These are phyloP conservation scores for Rhizophagus clarus DNA, from an alignment of 192 early-diverging fungal species.

Conservation along the genomic window DNA sequence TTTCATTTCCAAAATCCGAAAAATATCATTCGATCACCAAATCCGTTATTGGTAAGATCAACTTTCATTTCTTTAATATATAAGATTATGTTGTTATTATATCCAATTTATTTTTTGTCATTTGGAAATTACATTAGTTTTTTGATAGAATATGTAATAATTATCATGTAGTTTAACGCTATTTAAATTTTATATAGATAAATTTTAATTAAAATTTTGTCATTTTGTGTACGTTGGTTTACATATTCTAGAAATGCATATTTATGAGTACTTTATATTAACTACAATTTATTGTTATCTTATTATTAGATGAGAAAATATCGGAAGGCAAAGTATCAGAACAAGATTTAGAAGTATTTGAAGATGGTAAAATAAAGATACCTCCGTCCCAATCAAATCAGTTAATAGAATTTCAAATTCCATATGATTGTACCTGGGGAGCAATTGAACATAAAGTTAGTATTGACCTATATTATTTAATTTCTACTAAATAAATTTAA, in stretches of 20 bases:
- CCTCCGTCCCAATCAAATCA: conserved; percentile 42
- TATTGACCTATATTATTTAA: not conserved
- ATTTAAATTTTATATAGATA: not conserved
- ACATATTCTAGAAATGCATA: not conserved
- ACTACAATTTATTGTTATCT: not conserved
- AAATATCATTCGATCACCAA: conserved; percentile 36
- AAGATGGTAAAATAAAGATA: conserved; percentile 44
- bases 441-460: conserved; percentile 42
- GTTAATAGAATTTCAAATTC: conserved; percentile 44
- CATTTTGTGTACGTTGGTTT: not conserved
- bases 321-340: conserved; percentile 22
- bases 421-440: conserved; percentile 47
- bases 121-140: not conserved
- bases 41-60: conserved; percentile 1
- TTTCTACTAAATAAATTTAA: not conserved
- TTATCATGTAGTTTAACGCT: not conserved
- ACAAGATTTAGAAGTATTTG: conserved; percentile 40
- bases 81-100: not conserved
- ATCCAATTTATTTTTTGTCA: not conserved
- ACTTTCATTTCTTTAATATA: not conserved
- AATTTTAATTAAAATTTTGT: not conserved
- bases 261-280: not conserved
- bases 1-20: conserved; percentile 28
- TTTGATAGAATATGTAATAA: not conserved
- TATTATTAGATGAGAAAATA: conserved; percentile 6